phyloP scores from a whole-genome alignment of 352 stramenopile genomes.

The Phytophthora niederhauseri region DNA sequence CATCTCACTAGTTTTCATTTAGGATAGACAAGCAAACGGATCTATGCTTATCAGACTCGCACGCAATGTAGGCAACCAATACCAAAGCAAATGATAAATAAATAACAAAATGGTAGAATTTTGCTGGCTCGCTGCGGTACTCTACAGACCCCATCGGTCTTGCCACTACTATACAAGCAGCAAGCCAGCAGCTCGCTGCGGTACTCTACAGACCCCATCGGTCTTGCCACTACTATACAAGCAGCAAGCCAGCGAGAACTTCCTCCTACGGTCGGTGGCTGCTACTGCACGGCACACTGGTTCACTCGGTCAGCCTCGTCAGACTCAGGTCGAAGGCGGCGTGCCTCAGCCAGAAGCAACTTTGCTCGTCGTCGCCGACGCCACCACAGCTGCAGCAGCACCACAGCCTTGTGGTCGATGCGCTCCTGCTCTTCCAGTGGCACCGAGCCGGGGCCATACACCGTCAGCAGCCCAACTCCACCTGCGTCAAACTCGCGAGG shows the following conservation, averaged over 20 bases:
- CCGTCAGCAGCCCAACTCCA: slow-evolving; percentile 75
- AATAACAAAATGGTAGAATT: slow-evolving; percentile 34
- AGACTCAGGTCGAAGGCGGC: slow-evolving; percentile 61
- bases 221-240: slow-evolving; percentile 35
- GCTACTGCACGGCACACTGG: slow-evolving; percentile 41
- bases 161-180: too few species aligned
- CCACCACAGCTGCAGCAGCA: slow-evolving; percentile 88
- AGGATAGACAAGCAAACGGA: too few species aligned
- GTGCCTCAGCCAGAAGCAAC: slow-evolving; percentile 63
- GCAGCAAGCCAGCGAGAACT: slow-evolving; percentile 12
- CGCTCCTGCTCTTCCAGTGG: slow-evolving; percentile 90
- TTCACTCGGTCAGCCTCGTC: slow-evolving; percentile 31
- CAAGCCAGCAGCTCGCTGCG: too few species aligned
- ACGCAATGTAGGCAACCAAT: too few species aligned
- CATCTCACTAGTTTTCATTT: too few species aligned
- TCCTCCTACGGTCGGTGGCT: neutral
- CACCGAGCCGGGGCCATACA: slow-evolving; percentile 86
- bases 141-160: too few species aligned
- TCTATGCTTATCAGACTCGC: too few species aligned
- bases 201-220: slow-evolving; percentile 20
- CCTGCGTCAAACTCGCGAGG: slow-evolving; percentile 80
- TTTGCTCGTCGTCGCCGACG: slow-evolving; percentile 68
- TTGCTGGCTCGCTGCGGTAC: slow-evolving; percentile 21
- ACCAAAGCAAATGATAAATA: too few species aligned
- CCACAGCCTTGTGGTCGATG: slow-evolving; percentile 82